A percentile compares a stretch with the other conserved stretches of the same genome.
phyloP scores from a whole-genome alignment of 2,329 filamentous ascomycete species.

The Botryotinia calthae region DNA sequence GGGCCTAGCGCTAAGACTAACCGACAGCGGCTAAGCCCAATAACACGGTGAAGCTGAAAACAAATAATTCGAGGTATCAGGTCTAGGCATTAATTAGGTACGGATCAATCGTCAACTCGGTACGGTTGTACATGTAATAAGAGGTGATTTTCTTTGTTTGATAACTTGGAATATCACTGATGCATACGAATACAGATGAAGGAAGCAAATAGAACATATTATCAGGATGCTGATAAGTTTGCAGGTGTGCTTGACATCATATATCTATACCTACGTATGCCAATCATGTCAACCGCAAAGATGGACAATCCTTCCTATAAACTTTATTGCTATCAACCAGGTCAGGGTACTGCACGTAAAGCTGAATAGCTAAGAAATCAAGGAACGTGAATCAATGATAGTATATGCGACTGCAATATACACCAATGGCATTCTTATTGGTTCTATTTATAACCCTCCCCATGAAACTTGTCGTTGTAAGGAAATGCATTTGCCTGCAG shows the following conservation, averaged over 20 bases:
- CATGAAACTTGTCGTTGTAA: neutral
- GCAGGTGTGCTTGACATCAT: neutral
- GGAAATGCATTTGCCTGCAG: neutral
- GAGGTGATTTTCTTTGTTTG: neutral
- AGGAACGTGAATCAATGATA: neutral
- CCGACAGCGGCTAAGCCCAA: conserved; percentile 10
- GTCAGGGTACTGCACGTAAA: neutral
- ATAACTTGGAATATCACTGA: neutral
- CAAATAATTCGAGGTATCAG: neutral
- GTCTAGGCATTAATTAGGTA: no score
- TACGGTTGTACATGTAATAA: neutral
- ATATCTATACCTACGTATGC: neutral
- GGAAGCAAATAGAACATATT: neutral
- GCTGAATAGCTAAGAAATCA: neutral
- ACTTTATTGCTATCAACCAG: neutral
- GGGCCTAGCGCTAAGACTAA: conserved; percentile 21
- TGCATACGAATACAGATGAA: neutral
- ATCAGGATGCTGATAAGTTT: neutral
- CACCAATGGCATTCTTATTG: neutral
- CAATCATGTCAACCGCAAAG: neutral
- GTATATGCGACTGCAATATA: neutral
- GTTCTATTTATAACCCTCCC: neutral
- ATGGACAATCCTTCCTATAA: neutral
- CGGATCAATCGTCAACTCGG: neutral
- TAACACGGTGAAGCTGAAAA: conserved; percentile 9